Evolutionary conservation across 192 early-diverging fungal species (phyloP), one percentile per base, ranked within the genome.

Genomic region (Allomyces arbusculus): DNA sequence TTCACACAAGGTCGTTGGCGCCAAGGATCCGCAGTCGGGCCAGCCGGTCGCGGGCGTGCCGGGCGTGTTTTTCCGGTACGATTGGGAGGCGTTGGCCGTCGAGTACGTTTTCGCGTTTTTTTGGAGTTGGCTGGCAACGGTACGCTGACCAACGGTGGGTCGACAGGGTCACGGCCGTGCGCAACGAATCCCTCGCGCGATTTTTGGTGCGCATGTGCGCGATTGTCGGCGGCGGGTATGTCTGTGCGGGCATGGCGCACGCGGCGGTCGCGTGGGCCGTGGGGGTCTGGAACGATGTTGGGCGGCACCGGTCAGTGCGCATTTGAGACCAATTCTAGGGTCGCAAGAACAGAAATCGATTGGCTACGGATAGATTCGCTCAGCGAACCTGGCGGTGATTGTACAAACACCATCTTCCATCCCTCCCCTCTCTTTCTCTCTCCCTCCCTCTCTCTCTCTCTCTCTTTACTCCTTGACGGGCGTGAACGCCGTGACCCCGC

Each of bases 401-500:
- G 33, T 40, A 40, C 33, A 40, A 40, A 40, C 33, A 40, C 3
- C 7, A n/a, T n/a, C n/a, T n/a, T n/a, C n/a, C n/a, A n/a, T n/a
- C n/a, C n/a, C n/a, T n/a, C n/a, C n/a, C n/a, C n/a, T n/a, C n/a
- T n/a, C n/a, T n/a, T n/a, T n/a, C n/a, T n/a, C n/a, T n/a, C n/a
- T n/a, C n/a, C n/a, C n/a, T n/a, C n/a, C n/a, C n/a, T n/a, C n/a
- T n/a, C n/a, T n/a, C n/a, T n/a, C n/a, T n/a, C 33, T 40, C 33
- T 7, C 7, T 8, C 8, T 40, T 40, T 40, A 40, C 33, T 40
- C 33, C 33, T 40, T 40, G 33, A 40, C 33, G 5, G 33, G 33
- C 7, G 33, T 40, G 8, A 82, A 88, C 0, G 74, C 72, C 16
- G 89, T 87, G 68, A 79, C 69, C 28, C 74, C 75, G 14, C 78